Evolutionary conservation across 2,329 filamentous ascomycete species (phyloP), one percentile per base, ranked within the genome.

Genomic region (Cercospora sp.): DNA sequence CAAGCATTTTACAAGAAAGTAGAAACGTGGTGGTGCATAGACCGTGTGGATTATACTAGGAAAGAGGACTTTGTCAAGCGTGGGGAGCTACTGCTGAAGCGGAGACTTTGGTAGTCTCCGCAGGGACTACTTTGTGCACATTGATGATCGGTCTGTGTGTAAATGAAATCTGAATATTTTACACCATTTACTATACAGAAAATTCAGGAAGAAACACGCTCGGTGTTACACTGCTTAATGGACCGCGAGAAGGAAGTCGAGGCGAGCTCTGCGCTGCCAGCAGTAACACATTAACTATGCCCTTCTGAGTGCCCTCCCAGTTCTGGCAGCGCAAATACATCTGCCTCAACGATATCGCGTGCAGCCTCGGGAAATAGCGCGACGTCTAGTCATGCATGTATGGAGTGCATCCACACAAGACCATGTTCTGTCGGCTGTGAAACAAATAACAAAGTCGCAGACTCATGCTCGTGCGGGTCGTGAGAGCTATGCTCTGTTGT

Each of bases 241-340:
- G 53, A 28, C 23, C 23, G 53, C 31, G 53, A 59, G 63, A 59
- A 64, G 30, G 16, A 28, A 31, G 36, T 48, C 45, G 59, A 45
- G 31, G 33, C 33, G 33, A 61, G 59, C 61, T 42, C 61, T 51
- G 53, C 60, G 31, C 64, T 58, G 64, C 67, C 67, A 69, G 64
- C 66, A 70, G 45, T 66, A 65, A 71, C 67, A 71, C 67, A 71
- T 68, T 63, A 70, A 66, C 55, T 66, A 71, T 67, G 60, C 60
- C 31, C 28, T 48, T 45, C 26, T 23, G 36, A 45, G 28, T 40
- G 28, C 36, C 13, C 61, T 53, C 20, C 28, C 45, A 40, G 26
- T 57, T 8, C 53, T 40, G 36, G 45, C 45, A 51, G 53, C 26
- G 53, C 53, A 7, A 9, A 31, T 5, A 30, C 48, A 53, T 26